These are phyloP conservation scores for Circinella minor DNA, from an alignment of 371 early-diverging fungal species.

Conservation along the genomic window DNA sequence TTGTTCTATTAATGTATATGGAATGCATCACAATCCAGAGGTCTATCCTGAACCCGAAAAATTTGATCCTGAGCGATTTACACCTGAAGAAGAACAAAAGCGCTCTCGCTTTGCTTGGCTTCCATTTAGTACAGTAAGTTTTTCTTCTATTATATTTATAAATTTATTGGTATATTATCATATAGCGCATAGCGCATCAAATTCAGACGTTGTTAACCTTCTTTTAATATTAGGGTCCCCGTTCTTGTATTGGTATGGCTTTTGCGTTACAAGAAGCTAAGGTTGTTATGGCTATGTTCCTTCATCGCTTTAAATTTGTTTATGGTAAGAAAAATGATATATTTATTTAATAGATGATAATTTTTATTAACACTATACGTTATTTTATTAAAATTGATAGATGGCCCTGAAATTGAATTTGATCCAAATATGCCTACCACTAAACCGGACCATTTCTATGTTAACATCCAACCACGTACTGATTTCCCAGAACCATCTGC, in stretches of 20 bases:
- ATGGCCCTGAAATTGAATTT: conserved; percentile 41
- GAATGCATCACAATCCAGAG: conserved; percentile 50
- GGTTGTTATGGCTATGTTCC: conserved; percentile 54
- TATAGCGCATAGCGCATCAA: no score
- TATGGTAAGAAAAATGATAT: conserved; percentile 25
- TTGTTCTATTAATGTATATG: conserved; percentile 31
- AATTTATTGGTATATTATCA: no score
- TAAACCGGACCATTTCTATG: conserved; percentile 40
- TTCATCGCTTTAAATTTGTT: conserved; percentile 44
- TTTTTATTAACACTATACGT: no score
- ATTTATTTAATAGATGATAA: not conserved
- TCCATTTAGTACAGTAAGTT: conserved; percentile 47
- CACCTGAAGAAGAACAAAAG: conserved; percentile 58
- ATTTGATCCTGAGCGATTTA: conserved; percentile 63
- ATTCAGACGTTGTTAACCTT: no score
- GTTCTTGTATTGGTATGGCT: conserved; percentile 55
- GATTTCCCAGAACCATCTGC: conserved; percentile 42
- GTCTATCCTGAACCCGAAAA: conserved; percentile 51
- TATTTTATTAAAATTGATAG: conserved; percentile 12
- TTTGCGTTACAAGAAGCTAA: conserved; percentile 67
- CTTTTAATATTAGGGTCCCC: conserved; percentile 27
- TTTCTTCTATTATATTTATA: no score
- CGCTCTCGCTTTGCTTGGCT: conserved; percentile 59
- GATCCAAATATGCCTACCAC: conserved; percentile 42
- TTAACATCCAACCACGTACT: conserved; percentile 45